Base-by-base conservation (phyloP, 164 flowering plant genomes). In the Vitis riparia region DNA sequence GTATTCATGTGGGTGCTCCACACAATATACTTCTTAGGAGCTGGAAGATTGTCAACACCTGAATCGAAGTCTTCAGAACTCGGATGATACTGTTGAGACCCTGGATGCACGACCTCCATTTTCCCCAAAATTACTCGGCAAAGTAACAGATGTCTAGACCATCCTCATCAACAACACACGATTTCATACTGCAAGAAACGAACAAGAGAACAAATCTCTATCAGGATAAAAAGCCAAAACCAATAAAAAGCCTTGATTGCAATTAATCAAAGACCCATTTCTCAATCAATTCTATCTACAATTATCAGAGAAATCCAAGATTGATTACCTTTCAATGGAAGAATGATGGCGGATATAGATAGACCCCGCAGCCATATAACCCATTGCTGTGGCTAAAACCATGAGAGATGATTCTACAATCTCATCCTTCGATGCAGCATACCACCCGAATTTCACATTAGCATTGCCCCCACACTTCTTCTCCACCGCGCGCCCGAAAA, bases 81-180 rank as follows among this genome's bases (percentile, higher is more conserved):
- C 8, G 95, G 97, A 70, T 81, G 78, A 55, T 60, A 67, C 70
- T 87, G 95, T 8, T 67, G 63, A 6, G 93, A 86, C 30, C 93
- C 88, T 27, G 82, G 75, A 9, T 0, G 67, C n/a, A 91, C 79
- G 59, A 77, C 75, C 81, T 93, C 98, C 52, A 67, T 9, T 11
- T 80, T 89, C 65, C 98, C 98, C 78, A 94, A 30, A 48, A 91
- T 71, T 47, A 94, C 93, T 0, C 94, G 94, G 51, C 96, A 94
- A 17, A 94, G 85, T 70, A 94, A 56, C 51, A 92, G 29, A 74
- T 89, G 88, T 53, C 79, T 9, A 88, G 10, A 10, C 96, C 96
- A 70, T 78, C 77, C 44, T 77, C 78, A 74, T 90, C 96, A 3
- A 53, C 59, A 63, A 27, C 23, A 0, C 83, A 65, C 7, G 75